Conservation (phyloP, 1,284 basidiomycete genomes). For the Afroboletus lepidellus region DNA sequence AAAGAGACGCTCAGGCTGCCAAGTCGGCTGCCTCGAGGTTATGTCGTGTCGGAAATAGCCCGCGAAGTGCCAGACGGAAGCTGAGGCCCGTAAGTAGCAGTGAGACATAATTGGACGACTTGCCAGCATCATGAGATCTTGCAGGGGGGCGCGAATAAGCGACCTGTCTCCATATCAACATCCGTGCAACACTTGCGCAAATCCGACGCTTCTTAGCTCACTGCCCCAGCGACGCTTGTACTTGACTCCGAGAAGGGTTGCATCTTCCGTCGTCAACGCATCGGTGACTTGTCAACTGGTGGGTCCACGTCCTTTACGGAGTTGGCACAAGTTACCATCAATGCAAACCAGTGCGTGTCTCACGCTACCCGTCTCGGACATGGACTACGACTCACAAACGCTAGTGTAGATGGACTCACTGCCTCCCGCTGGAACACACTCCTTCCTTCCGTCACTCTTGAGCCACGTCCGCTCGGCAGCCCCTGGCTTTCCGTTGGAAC, state of each 20-base stretch:
- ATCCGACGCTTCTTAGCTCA: conserved; percentile 4
- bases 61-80: conserved; percentile 10
- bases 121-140: background rate
- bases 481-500: conserved; percentile 54
- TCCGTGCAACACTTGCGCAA: background rate
- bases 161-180: conserved; percentile 24
- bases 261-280: background rate
- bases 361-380: background rate
- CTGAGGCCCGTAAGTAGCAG: background rate
- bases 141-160: background rate
- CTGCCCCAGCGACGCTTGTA: background rate
- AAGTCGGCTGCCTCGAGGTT: conserved; percentile 30
- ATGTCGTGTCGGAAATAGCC: conserved; percentile 26
- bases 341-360: conserved; percentile 1
- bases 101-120: conserved; percentile 2
- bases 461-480: conserved; percentile 43
- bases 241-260: background rate
- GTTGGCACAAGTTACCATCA: conserved; percentile 7
- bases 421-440: conserved; percentile 44
- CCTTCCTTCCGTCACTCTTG: conserved; percentile 54
- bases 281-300: background rate
- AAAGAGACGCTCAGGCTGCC: conserved; percentile 19
- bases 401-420: conserved; percentile 14
- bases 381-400: too few species aligned
- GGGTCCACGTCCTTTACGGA: background rate